phyloP scores from a whole-genome alignment of 352 stramenopile genomes.

The Globisporangium spinosum region DNA sequence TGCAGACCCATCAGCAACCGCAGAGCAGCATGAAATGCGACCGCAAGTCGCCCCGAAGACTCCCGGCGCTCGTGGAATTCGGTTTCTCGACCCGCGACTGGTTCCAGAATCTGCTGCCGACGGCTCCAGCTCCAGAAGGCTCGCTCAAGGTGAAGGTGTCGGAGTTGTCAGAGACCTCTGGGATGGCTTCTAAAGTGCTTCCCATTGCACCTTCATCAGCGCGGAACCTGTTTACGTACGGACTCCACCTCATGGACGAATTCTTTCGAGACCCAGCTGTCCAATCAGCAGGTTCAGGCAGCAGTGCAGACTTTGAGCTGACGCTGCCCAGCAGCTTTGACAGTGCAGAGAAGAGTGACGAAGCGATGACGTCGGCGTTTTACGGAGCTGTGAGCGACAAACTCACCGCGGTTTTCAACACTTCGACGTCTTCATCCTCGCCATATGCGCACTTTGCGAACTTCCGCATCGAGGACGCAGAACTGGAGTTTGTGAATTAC shows the following conservation, averaged over 20 bases:
- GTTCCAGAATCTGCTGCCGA: conserved; percentile 34
- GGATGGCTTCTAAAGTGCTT: conserved; percentile 8
- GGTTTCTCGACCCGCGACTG: conserved; percentile 48
- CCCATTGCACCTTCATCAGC: conserved; percentile 29
- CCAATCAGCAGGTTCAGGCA: conserved; percentile 13
- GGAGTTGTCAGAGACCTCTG: conserved; percentile 15
- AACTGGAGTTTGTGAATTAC: conserved; percentile 31
- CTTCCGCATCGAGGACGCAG: conserved; percentile 29
- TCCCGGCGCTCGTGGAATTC: conserved; percentile 44
- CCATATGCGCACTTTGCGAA: conserved; percentile 25
- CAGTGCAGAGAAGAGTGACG: conserved; percentile 16
- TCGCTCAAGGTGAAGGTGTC: conserved; percentile 18
- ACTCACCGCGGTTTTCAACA: conserved; percentile 24
- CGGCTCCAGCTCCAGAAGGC: conserved; percentile 19
- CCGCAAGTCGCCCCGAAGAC: conserved; percentile 35
- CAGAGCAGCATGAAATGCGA: conserved; percentile 5
- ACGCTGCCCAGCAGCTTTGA: conserved; percentile 18
- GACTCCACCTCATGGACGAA: conserved; percentile 35
- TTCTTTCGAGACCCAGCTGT: conserved; percentile 38
- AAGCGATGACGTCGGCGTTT: conserved; percentile 22
- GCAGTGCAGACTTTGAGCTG: conserved; percentile 25
- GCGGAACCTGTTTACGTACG: conserved; percentile 26
- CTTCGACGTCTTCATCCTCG: conserved; percentile 2
- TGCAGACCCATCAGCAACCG: conserved; percentile 22
- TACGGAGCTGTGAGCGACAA: conserved; percentile 25